Evolutionary conservation across 2,329 filamentous ascomycete species (phyloP).

Genomic region (Fonsecaea multimorphosa): DNA sequence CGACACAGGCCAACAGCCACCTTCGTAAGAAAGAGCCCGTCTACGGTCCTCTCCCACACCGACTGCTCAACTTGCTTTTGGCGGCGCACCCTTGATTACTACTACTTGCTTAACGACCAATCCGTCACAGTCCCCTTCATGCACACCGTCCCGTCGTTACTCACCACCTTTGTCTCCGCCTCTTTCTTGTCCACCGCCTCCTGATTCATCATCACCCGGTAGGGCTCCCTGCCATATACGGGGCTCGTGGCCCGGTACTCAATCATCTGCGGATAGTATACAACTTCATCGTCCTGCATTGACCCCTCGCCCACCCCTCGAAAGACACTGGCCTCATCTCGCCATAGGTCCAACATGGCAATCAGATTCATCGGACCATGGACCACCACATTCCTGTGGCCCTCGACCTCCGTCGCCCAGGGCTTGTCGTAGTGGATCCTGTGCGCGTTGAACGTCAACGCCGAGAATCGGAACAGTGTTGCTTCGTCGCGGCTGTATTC

Average conservation of each 20-base stretch:
- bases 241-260: conserved; percentile 58
- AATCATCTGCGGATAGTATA: conserved; percentile 49
- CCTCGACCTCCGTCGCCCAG: conserved; percentile 52
- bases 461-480: conserved; percentile 53
- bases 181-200: conserved; percentile 37
- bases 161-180: conserved; percentile 41
- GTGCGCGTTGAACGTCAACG: conserved; percentile 53
- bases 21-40: not conserved
- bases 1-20: not conserved
- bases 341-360: conserved; percentile 52
- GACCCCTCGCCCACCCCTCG: conserved; percentile 27
- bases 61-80: not conserved
- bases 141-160: conserved; percentile 41
- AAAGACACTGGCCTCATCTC: conserved; percentile 44
- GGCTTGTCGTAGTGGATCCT: conserved; percentile 54
- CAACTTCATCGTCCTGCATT: conserved; percentile 40
- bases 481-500: conserved; percentile 48
- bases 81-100: not conserved
- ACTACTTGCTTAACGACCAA: conserved; percentile 23
- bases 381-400: conserved; percentile 52
- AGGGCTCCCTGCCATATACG: conserved; percentile 57
- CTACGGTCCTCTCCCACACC: not conserved
- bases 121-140: conserved; percentile 44
- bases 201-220: conserved; percentile 52
- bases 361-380: conserved; percentile 54